Base-by-base conservation (phyloP, 148 eudicot species). In the Silene conica region DNA sequence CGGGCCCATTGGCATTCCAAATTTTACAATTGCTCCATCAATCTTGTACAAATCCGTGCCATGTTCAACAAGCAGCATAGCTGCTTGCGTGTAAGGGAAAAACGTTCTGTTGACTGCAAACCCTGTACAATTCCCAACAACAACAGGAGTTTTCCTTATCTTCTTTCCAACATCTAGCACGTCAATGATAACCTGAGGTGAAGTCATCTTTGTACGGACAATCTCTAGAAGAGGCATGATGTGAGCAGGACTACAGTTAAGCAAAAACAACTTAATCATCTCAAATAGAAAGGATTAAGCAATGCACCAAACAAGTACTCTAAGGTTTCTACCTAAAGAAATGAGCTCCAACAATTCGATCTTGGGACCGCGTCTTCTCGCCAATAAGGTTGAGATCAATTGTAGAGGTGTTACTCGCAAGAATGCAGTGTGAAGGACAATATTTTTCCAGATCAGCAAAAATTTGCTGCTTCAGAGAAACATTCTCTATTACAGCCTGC, bases 1-100 rank as follows among this genome's bases (percentile, higher is more conserved):
- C n/a, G 97, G 97, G 43, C 98, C 98, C 92, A 94, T 89, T 55
- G 97, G 91, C 98, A 94, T 94, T 80, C 98, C 98, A 68, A 91
- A 94, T 72, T 94, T 94, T 77, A 89, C 85, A 21, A 89, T 86
- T 41, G 84, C 93, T 77, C 73, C 82, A 31, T 94, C 98, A 74
- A 94, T 89, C 82, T 87, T 85, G 75, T 89, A 91, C 73, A 89
- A 62, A 77, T 94, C 90, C 10, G 89, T 76, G 43, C 98, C 98
- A 77, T 62, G 91, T 64, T 94, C 97, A 45, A 86, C 95, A 75
- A 94, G 98, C 70, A 91, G 78, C 81, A 89, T 67, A 50, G 96
- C 97, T 65, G 95, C 89, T 85, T 88, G 92, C 25, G 97, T 84
- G 85, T 91, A 91, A 48, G 97, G 97, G 83, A 94, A 91, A 82